Evolutionary conservation across 306 rosid species (phyloP).

Genomic region (Malus fusca): DNA sequence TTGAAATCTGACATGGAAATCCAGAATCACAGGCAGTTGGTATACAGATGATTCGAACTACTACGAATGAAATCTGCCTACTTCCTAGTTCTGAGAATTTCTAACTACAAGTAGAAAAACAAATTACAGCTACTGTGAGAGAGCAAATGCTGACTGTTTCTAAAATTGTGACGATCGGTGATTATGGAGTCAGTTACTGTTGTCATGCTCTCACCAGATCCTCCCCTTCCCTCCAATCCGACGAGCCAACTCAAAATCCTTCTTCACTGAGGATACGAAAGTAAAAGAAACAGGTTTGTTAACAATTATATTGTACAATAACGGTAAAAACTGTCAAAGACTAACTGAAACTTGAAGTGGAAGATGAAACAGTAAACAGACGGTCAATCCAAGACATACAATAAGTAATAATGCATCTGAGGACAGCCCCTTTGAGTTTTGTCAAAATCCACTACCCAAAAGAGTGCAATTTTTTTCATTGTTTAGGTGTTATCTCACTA

Average conservation of each 20-base stretch:
- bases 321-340: neutral
- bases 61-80: neutral
- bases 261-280: constrained; percentile 54
- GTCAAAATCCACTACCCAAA: neutral
- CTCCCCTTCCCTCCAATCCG: constrained; percentile 63
- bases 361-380: neutral
- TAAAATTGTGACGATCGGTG: neutral
- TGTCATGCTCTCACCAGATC: constrained; percentile 47
- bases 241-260: constrained; percentile 87
- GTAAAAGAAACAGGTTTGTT: constrained; percentile 4
- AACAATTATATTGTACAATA: neutral
- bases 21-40: neutral
- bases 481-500: neutral
- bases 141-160: neutral
- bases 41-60: neutral
- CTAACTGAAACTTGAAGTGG: neutral
- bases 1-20: neutral
- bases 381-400: neutral
- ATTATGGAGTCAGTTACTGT: neutral
- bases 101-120: neutral
- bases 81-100: neutral
- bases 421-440: neutral
- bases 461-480: neutral
- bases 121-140: neutral
- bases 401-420: neutral